phyloP scores from a whole-genome alignment of 2,329 filamentous ascomycete species.

The Arthroderma sp. region DNA sequence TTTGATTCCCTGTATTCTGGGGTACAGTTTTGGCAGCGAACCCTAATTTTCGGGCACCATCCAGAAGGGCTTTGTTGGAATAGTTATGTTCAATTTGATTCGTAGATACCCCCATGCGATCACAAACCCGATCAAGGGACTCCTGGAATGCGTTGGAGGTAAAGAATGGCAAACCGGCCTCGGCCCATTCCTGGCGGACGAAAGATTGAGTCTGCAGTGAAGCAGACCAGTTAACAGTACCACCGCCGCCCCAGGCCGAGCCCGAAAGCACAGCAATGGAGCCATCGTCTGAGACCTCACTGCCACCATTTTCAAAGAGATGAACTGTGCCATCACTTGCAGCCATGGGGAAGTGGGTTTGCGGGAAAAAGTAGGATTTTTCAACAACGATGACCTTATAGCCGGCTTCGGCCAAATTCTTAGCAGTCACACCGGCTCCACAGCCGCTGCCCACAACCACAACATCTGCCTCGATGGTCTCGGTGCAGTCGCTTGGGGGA shows the following conservation, averaged over 20 bases:
- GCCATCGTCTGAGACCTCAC: slow-evolving; percentile 42
- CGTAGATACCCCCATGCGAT: slow-evolving; percentile 60
- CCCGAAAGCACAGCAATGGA: slow-evolving; percentile 53
- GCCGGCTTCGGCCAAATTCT: slow-evolving; percentile 65
- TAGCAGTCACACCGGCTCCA: slow-evolving; percentile 69
- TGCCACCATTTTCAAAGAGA: slow-evolving; percentile 57
- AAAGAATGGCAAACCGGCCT: slow-evolving; percentile 57
- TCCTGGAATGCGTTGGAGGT: slow-evolving; percentile 59
- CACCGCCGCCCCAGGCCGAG: slow-evolving; percentile 70
- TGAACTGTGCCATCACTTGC: slow-evolving; percentile 47
- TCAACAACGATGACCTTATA: slow-evolving; percentile 67
- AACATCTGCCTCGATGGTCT: slow-evolving; percentile 62
- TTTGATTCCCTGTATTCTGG: slow-evolving; percentile 62
- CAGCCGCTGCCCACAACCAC: slow-evolving; percentile 80
- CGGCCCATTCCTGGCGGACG: slow-evolving; percentile 71
- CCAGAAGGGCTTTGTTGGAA: slow-evolving; percentile 57
- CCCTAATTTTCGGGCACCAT: slow-evolving; percentile 61
- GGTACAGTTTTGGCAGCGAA: slow-evolving; percentile 57
- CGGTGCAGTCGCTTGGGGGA: slow-evolving; percentile 39
- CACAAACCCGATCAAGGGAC: slow-evolving; percentile 66
- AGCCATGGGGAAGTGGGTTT: slow-evolving; percentile 61
- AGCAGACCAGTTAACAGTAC: slow-evolving; percentile 74
- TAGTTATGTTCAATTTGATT: slow-evolving; percentile 59
- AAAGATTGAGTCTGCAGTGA: slow-evolving; percentile 56
- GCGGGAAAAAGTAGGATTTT: slow-evolving; percentile 64